phyloP scores from a whole-genome alignment of 768 basidiomycete genomes.

The Suillus placidus region DNA sequence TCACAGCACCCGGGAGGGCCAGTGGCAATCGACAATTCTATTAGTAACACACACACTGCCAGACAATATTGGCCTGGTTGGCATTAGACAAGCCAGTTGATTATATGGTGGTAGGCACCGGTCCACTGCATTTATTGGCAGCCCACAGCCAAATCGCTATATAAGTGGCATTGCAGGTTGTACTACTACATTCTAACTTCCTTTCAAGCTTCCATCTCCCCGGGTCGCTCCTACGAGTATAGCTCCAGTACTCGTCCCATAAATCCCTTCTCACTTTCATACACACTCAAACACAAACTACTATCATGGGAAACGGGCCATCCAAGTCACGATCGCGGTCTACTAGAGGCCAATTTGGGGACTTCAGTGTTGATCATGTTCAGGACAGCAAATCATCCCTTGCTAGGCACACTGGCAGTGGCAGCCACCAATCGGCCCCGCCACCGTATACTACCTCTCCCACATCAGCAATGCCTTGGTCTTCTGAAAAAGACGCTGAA shows the following conservation, averaged over 20 bases:
- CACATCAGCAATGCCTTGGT: conserved; percentile 6
- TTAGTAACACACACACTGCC: too few relatives aligned
- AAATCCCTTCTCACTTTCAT: background rate
- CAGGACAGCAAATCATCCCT: conserved; percentile 8
- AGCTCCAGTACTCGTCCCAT: background rate
- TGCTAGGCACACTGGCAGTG: background rate
- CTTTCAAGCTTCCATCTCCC: background rate
- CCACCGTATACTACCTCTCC: conserved; percentile 28
- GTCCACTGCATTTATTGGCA: too few relatives aligned
- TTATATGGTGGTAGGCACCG: too few relatives aligned
- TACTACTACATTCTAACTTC: too few relatives aligned
- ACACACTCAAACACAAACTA: conserved; percentile 9
- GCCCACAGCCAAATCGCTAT: background rate
- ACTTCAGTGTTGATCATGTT: conserved; percentile 2
- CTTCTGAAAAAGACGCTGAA: conserved; percentile 12
- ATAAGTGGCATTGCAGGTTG: background rate
- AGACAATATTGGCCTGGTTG: too few relatives aligned
- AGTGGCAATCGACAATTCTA: too few relatives aligned
- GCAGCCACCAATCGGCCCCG: conserved; percentile 15
- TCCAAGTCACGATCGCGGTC: conserved; percentile 13
- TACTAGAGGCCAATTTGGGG: conserved; percentile 13
- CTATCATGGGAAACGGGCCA: conserved; percentile 17
- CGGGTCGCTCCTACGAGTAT: too few relatives aligned
- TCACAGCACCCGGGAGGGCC: too few relatives aligned
- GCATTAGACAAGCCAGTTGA: too few relatives aligned